Conservation (phyloP, 345 rosid species). For the Mercurialis annua region DNA sequence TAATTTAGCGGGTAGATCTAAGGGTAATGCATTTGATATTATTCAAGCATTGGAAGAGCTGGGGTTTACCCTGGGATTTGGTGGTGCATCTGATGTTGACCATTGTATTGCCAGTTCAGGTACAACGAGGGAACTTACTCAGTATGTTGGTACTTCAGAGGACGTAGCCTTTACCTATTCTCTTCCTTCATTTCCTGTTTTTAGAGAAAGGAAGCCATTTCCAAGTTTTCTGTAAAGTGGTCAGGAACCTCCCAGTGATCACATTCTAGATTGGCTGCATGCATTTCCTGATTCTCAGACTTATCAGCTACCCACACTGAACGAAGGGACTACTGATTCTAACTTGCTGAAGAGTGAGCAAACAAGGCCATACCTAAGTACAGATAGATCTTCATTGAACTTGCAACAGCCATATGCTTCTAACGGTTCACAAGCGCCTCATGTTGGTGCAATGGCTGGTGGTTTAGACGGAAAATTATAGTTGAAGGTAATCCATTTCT, state of each 20-base stretch:
- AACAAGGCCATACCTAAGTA: constrained; percentile 28
- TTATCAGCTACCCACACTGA: constrained; percentile 25
- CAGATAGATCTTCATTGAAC: constrained; percentile 34
- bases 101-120: constrained; percentile 66
- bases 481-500: constrained; percentile 61
- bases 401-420: constrained; percentile 37
- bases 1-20: constrained; percentile 62
- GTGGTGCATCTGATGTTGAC: constrained; percentile 49
- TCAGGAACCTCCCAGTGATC: constrained; percentile 59
- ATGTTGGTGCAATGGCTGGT: constrained; percentile 31
- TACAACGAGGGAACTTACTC: constrained; percentile 52
- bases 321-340: constrained; percentile 27
- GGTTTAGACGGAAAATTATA: constrained; percentile 26
- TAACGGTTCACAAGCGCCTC: constrained; percentile 38
- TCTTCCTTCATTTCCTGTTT: constrained; percentile 54
- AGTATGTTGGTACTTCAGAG: constrained; percentile 49
- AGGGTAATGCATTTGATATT: constrained; percentile 58
- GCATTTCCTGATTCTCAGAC: constrained; percentile 54
- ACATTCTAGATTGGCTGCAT: constrained; percentile 83
- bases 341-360: constrained; percentile 28
- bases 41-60: constrained; percentile 71
- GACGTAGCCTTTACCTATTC: constrained; percentile 63
- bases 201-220: constrained; percentile 40
- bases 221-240: constrained; percentile 53
- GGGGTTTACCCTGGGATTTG: constrained; percentile 56